Evolutionary conservation across 768 basidiomycete genomes (phyloP).

Genomic region (Suillus sp.): DNA sequence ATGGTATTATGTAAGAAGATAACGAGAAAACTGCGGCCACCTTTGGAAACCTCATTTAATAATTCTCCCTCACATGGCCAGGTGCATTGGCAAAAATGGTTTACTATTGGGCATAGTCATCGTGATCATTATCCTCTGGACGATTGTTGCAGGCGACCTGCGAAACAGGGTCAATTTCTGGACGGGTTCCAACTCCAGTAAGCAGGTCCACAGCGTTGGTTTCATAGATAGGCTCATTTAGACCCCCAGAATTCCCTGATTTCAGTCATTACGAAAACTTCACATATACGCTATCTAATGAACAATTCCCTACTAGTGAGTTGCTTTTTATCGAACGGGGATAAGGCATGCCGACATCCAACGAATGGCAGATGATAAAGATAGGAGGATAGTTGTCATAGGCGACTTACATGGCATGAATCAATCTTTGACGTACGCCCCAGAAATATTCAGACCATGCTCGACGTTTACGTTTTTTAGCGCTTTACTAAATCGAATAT

Average conservation of each 20-base stretch:
- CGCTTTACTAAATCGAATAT: constrained; percentile 59
- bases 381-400: constrained; percentile 67
- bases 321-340: not conserved
- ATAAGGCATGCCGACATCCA: not conserved
- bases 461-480: constrained; percentile 39
- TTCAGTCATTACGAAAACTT: constrained; percentile 52
- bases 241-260: constrained; percentile 48
- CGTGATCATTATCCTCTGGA: constrained; percentile 43
- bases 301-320: constrained; percentile 60
- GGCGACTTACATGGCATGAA: constrained; percentile 92
- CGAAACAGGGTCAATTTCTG: constrained; percentile 7
- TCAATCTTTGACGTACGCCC: constrained; percentile 61
- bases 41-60: too few species aligned
- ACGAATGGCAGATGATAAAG: constrained; percentile 45
- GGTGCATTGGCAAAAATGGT: not conserved
- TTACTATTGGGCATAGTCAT: constrained; percentile 40
- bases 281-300: constrained; percentile 40
- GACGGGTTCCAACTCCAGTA: constrained; percentile 20
- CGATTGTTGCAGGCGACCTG: constrained; percentile 29
- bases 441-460: not conserved
- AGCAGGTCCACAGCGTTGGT: not conserved
- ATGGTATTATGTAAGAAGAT: too few species aligned
- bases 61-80: not conserved
- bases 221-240: constrained; percentile 6
- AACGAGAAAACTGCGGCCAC: too few species aligned